These are phyloP conservation scores for Diaporthe sp. DNA, from an alignment of 2,329 filamentous ascomycete genomes.

Conservation along the genomic window DNA sequence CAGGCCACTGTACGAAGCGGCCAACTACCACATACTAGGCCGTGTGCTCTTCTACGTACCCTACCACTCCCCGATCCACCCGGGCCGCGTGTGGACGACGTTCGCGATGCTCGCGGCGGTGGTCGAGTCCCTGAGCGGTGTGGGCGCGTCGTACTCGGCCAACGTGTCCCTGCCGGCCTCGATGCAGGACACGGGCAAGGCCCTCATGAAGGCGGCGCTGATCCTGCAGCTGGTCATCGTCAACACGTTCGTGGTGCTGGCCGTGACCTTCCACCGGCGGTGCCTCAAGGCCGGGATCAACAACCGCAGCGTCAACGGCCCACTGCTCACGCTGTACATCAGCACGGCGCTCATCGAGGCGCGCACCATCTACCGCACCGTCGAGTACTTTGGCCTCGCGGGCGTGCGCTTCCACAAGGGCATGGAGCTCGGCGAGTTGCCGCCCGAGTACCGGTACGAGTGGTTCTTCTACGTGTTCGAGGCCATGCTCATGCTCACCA, in stretches of 20 bases:
- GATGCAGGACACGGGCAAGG: conserved; percentile 52
- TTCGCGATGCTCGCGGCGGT: conserved; percentile 61
- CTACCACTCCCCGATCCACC: conserved; percentile 67
- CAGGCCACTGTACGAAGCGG: conserved; percentile 72
- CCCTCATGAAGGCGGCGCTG: conserved; percentile 58
- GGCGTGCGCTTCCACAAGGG: conserved; percentile 50
- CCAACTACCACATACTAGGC: conserved; percentile 75
- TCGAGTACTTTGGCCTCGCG: conserved; percentile 60
- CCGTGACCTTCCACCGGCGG: conserved; percentile 59
- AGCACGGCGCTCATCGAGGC: conserved; percentile 59
- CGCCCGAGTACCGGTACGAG: conserved; percentile 56
- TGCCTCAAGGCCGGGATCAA: conserved; percentile 45
- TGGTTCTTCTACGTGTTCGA: conserved; percentile 63
- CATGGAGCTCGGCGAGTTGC: conserved; percentile 46
- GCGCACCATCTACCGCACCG: conserved; percentile 64
- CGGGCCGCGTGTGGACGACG: conserved; percentile 58
- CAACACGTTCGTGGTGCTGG: conserved; percentile 57
- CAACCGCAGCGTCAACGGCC: conserved; percentile 41
- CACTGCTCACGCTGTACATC: conserved; percentile 57
- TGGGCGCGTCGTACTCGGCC: conserved; percentile 57
- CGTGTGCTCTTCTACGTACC: conserved; percentile 74
- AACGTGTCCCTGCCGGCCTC: conserved; percentile 51
- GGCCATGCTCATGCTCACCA: conserved; percentile 55
- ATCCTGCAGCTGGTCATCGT: conserved; percentile 63
- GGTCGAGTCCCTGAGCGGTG: conserved; percentile 61